phyloP scores from a whole-genome alignment of 2,329 filamentous ascomycete genomes.

The Fusarium brachygibbosum region DNA sequence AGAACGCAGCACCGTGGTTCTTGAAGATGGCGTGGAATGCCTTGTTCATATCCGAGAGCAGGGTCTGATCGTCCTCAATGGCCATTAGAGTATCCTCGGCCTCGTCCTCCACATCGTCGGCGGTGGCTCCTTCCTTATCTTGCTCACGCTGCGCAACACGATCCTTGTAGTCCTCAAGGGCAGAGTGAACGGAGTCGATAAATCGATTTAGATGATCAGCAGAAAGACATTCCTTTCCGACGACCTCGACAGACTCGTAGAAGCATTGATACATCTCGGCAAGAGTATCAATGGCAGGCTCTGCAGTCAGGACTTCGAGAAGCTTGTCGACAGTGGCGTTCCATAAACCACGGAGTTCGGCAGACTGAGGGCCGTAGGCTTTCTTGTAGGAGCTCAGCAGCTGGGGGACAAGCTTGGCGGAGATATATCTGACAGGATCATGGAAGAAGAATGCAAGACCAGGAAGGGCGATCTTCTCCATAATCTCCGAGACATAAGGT shows the following conservation, averaged over 20 bases:
- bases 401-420: conserved; percentile 93
- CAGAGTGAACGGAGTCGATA: conserved; percentile 85
- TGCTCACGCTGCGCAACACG: conserved; percentile 87
- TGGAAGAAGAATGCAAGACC: conserved; percentile 99
- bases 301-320: conserved; percentile 91
- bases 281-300: conserved; percentile 94
- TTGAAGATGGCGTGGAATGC: conserved; percentile 99
- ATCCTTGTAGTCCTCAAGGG: conserved; percentile 92
- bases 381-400: conserved; percentile 95
- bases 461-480: conserved; percentile 96
- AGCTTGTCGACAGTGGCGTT: conserved; percentile 87
- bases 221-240: conserved; percentile 86
- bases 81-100: conserved; percentile 89
- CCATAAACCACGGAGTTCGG: conserved; percentile 87
- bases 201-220: conserved; percentile 86
- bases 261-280: conserved; percentile 99
- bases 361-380: conserved; percentile 84
- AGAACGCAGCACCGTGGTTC: conserved; percentile 87
- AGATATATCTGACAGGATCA: conserved; percentile 94
- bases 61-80: conserved; percentile 96
- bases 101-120: conserved; percentile 91
- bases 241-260: conserved; percentile 96
- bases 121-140: conserved; percentile 78
- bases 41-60: conserved; percentile 99
- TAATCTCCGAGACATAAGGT: conserved; percentile 90